Evolutionary conservation across 768 basidiomycete species (phyloP), one percentile per base, ranked within the genome.

Genomic region (Russula brevipes): DNA sequence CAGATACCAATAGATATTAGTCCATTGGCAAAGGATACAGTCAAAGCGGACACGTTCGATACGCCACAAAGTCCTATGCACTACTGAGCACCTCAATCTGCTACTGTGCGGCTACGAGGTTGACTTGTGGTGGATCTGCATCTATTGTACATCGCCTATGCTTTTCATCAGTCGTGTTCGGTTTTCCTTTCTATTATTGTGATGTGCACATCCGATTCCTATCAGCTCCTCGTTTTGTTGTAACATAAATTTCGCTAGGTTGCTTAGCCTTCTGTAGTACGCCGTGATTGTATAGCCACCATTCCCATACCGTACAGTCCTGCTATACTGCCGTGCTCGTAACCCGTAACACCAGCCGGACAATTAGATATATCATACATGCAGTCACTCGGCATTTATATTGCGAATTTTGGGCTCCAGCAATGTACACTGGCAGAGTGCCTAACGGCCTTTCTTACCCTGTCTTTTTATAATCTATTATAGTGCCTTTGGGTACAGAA

Each of bases 11-110:
- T 70, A 44, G 72, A 75, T 38, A 66, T 67, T 24, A 79, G 77
- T 60, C 76, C 80, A 7, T 67, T 79, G 38, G 73, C 73, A 11
- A 72, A 71, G 16, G 72, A 73, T 55, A 66, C 70, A 5, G 64
- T 70, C 42, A 54, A 41, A 12, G 56, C 56, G 19, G 54, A 51
- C 35, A 38, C 59, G 8, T 41, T 57, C 19, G 69, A 70, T 16
- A 53, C 53, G 12, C 62, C 69, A 10, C 60, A 63, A 49, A 68
- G 69, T 38, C 69, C 69, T 16, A 70, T 70, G 69, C 69, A 69
- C 35, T 55, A 59, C 52, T 66, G 63, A 66, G 30, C 45, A 16
- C 35, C 47, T 54, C 39, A 45, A 24, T 24, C 24, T 24, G 17
- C n/a, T 45, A 45, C 14, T 45, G 7, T 45, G 45, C 7, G 2